A percentile compares a stretch with the other conserved stretches of the same genome.
These are phyloP conservation scores for Ganoderma boninense DNA, from an alignment of 1,284 basidiomycete genomes.

Conservation along the genomic window DNA sequence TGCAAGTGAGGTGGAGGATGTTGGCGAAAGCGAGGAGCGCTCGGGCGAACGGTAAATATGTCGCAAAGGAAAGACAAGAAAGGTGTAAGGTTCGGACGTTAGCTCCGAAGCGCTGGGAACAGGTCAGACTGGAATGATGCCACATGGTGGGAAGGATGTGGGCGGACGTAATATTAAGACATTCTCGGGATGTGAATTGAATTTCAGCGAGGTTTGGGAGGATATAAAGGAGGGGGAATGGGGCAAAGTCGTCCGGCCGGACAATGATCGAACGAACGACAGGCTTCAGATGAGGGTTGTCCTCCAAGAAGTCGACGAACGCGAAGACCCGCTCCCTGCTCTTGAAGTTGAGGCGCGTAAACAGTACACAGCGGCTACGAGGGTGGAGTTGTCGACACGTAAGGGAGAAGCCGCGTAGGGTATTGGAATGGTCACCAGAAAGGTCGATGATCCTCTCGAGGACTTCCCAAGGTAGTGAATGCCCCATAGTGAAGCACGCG, in stretches of 20 bases:
- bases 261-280: neutral
- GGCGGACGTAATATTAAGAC: neutral
- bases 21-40: neutral
- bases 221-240: neutral
- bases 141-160: neutral
- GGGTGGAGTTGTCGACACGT: constrained; percentile 3
- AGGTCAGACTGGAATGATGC: neutral
- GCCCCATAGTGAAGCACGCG: neutral
- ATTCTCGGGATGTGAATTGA: neutral
- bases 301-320: neutral
- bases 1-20: neutral
- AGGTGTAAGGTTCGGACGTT: neutral
- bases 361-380: neutral
- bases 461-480: neutral
- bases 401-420: neutral
- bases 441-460: neutral
- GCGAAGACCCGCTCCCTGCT: neutral
- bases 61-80: neutral
- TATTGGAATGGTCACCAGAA: neutral
- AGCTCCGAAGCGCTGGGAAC: neutral
- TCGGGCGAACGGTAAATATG: neutral
- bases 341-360: neutral
- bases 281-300: neutral
- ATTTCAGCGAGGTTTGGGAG: neutral
- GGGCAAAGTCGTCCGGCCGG: neutral